Conservation (phyloP, 1,284 basidiomycete species). For the Takashimella tepidaria region DNA sequence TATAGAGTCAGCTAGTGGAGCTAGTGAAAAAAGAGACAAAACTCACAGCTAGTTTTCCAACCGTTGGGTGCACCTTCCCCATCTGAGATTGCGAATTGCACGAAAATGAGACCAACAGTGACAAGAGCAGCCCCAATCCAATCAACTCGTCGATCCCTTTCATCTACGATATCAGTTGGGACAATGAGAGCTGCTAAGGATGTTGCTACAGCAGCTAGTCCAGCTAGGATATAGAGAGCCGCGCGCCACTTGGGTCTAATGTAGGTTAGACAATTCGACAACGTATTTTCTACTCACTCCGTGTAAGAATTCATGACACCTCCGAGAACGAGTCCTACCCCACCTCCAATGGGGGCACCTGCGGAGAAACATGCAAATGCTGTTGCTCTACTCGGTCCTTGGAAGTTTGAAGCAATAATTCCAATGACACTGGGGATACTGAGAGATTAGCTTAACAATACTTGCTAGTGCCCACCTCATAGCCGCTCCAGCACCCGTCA, state of each 20-base stretch:
- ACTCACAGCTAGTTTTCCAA: conserved; percentile 65
- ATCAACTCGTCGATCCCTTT: conserved; percentile 7
- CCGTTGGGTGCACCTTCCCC: conserved; percentile 59
- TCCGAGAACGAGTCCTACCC: conserved; percentile 10
- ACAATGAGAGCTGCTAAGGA: conserved; percentile 2
- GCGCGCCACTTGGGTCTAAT: conserved; percentile 10
- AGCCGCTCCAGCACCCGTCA: conserved; percentile 31
- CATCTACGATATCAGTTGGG: conserved; percentile 4
- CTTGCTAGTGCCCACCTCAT: conserved; percentile 29
- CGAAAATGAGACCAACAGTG: conserved; percentile 42
- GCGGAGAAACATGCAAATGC: conserved; percentile 16
- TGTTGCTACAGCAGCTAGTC: conserved; percentile 3
- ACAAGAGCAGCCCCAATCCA: conserved; percentile 15
- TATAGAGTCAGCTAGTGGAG: no score
- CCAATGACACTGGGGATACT: conserved; percentile 15
- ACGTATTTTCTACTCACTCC: neutral
- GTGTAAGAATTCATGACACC: conserved; percentile 14
- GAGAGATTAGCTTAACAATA: conserved; percentile 8
- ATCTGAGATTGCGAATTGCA: conserved; percentile 70
- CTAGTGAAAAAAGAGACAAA: neutral
- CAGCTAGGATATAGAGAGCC: conserved; percentile 13
- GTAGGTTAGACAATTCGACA: neutral
- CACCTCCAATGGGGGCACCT: conserved; percentile 16
- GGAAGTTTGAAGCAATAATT: conserved; percentile 16
- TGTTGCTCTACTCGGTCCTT: conserved; percentile 18